A percentile compares a stretch with the other conserved stretches of the same genome.
These are phyloP conservation scores for Yarrowia galli DNA, from an alignment of 1,139 yeast species.

Conservation along the genomic window DNA sequence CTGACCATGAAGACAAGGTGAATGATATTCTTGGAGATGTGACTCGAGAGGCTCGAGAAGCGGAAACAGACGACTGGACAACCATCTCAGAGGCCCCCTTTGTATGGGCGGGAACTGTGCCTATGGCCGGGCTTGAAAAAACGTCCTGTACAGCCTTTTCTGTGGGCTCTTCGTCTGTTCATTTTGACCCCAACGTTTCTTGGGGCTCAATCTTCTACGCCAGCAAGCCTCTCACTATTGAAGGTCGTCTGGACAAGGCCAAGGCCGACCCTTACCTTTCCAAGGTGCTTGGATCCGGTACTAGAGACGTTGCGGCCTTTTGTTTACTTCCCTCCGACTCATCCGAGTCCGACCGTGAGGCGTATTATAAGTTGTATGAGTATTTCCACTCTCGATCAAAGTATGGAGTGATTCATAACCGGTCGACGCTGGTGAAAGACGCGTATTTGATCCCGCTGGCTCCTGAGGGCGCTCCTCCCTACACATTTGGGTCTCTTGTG, in stretches of 20 bases:
- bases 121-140: conserved; percentile 60
- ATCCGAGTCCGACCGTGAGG: conserved; percentile 28
- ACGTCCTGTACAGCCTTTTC: conserved; percentile 58
- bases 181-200: conserved; percentile 43
- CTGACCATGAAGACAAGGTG: conserved; percentile 40
- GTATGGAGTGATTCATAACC: conserved; percentile 67
- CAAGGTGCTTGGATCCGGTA: conserved; percentile 51
- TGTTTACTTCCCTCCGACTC: conserved; percentile 44
- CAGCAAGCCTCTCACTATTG: conserved; percentile 56
- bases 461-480: conserved; percentile 47
- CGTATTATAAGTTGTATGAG: conserved; percentile 59
- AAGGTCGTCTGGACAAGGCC: conserved; percentile 65
- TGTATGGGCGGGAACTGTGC: conserved; percentile 65
- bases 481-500: conserved; percentile 44
- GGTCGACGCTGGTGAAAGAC: conserved; percentile 64
- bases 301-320: conserved; percentile 61
- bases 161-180: conserved; percentile 53
- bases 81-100: conserved; percentile 12
- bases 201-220: conserved; percentile 51
- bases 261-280: conserved; percentile 66
- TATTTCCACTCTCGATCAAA: conserved; percentile 61
- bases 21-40: conserved; percentile 30
- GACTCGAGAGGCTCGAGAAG: conserved; percentile 2
- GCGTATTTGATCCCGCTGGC: conserved; percentile 63
- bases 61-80: conserved; percentile 25